phyloP scores from a whole-genome alignment of 1,284 basidiomycete genomes.

The Singerocomus inundabilis region DNA sequence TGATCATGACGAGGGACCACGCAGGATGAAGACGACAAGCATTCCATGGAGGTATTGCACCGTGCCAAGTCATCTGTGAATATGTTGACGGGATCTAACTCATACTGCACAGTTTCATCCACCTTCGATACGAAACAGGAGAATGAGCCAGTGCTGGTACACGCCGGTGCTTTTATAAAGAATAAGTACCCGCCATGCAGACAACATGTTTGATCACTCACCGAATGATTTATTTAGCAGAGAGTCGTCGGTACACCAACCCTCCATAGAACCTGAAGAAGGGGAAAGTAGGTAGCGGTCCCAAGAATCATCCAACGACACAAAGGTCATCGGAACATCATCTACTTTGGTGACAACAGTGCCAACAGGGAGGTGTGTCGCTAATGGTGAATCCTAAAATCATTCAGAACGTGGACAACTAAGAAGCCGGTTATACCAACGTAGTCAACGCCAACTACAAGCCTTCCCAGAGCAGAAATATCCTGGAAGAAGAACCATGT shows the following conservation, averaged over 20 bases:
- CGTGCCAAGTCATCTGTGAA: slow-evolving; percentile 40
- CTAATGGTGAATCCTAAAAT: slow-evolving; percentile 54
- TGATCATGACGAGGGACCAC: slow-evolving; percentile 44
- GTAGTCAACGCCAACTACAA: slow-evolving; percentile 49
- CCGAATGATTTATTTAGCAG: slow-evolving; percentile 11
- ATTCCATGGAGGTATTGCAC: slow-evolving; percentile 36
- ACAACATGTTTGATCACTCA: slow-evolving; percentile 8
- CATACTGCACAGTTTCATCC: slow-evolving; percentile 35
- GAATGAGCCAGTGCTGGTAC: slow-evolving; percentile 3
- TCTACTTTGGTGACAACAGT: slow-evolving; percentile 57
- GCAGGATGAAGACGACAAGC: slow-evolving; percentile 41
- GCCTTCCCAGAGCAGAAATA: slow-evolving; percentile 45
- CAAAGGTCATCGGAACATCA: slow-evolving; percentile 44
- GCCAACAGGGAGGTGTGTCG: slow-evolving; percentile 48
- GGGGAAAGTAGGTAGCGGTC: slow-evolving; percentile 40
- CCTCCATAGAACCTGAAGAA: slow-evolving; percentile 29
- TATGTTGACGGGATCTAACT: slow-evolving; percentile 54
- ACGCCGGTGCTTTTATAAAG: slow-evolving; percentile 11
- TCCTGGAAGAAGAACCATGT: slow-evolving; percentile 48
- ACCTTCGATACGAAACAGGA: slow-evolving; percentile 47
- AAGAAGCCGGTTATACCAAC: slow-evolving; percentile 34
- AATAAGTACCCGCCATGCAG: slow-evolving; percentile 28
- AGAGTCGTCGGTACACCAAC: slow-evolving; percentile 56
- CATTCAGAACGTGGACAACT: slow-evolving; percentile 10
- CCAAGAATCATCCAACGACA: slow-evolving; percentile 43